phyloP scores from a whole-genome alignment of 208 protist species.

The Crithidia expoeki region DNA sequence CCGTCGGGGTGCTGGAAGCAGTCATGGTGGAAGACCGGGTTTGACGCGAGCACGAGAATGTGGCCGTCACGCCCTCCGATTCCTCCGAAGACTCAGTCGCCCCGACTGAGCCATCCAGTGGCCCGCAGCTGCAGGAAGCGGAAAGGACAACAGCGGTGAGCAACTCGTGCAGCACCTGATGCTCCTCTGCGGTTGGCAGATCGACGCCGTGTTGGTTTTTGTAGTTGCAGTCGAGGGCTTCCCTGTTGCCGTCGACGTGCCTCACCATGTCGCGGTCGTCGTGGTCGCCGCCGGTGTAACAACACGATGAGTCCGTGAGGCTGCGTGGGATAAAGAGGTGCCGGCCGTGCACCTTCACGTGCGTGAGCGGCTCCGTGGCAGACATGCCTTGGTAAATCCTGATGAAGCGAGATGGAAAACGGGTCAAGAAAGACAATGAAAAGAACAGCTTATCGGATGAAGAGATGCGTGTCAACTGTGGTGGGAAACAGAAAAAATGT shows the following conservation, averaged over 20 bases:
- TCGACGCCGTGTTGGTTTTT: neutral
- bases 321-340: constrained; percentile 16
- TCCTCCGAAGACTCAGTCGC: neutral
- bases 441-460: too few relatives aligned
- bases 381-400: constrained; percentile 3
- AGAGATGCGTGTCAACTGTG: neutral
- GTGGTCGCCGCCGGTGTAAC: neutral
- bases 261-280: neutral
- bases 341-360: constrained; percentile 16
- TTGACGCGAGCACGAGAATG: neutral
- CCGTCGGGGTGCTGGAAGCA: too few relatives aligned
- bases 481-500: neutral
- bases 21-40: neutral
- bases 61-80: neutral
- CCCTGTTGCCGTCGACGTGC: neutral
- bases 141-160: constrained; percentile 22
- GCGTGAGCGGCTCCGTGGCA: constrained; percentile 18
- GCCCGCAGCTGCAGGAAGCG: constrained; percentile 7
- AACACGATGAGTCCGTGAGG: constrained; percentile 3
- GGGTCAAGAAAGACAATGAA: too few relatives aligned
- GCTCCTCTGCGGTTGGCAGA: constrained; percentile 17
- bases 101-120: neutral
- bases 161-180: constrained; percentile 21
- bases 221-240: neutral
- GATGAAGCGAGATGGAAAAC: too few relatives aligned